Conservation (phyloP, 2,329 filamentous ascomycete species). For the Sclerotinia nivalis region DNA sequence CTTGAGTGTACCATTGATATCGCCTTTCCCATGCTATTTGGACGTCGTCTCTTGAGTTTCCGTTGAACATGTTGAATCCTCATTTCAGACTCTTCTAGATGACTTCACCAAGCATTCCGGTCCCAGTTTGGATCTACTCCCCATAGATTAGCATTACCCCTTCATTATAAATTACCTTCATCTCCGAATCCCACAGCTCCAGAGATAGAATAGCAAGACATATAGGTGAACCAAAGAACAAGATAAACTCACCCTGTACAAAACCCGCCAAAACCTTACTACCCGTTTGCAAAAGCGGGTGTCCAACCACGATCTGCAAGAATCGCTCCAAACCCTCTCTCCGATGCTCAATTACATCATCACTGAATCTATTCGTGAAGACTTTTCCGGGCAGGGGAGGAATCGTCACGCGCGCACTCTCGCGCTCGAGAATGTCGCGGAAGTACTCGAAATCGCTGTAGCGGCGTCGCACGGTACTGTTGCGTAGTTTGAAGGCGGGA, state of each 20-base stretch:
- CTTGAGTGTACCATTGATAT: conserved; percentile 20
- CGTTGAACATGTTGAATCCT: conserved; percentile 41
- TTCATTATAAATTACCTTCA: not conserved
- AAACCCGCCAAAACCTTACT: conserved; percentile 96
- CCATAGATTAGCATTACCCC: not conserved
- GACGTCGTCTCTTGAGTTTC: conserved; percentile 49
- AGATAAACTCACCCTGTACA: conserved; percentile 78
- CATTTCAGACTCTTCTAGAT: conserved; percentile 25
- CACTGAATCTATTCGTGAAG: conserved; percentile 95
- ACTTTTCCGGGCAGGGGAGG: conserved; percentile 95
- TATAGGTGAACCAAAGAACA: not conserved
- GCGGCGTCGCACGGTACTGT: conserved; percentile 82
- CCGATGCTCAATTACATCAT: conserved; percentile 95
- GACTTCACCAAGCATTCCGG: conserved; percentile 76
- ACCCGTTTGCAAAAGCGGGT: conserved; percentile 93
- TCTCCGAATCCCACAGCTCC: not conserved
- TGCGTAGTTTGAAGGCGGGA: conserved; percentile 94
- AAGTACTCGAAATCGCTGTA: conserved; percentile 99
- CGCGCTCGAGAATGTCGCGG: conserved; percentile 94
- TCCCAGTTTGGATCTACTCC: conserved; percentile 83
- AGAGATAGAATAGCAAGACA: not conserved
- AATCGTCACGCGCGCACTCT: conserved; percentile 91
- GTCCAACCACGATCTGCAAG: conserved; percentile 94
- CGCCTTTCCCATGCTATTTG: conserved; percentile 27
- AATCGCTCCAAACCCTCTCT: conserved; percentile 92